phyloP scores from a whole-genome alignment of 1,284 basidiomycete genomes.

The Rhodofomes roseus region DNA sequence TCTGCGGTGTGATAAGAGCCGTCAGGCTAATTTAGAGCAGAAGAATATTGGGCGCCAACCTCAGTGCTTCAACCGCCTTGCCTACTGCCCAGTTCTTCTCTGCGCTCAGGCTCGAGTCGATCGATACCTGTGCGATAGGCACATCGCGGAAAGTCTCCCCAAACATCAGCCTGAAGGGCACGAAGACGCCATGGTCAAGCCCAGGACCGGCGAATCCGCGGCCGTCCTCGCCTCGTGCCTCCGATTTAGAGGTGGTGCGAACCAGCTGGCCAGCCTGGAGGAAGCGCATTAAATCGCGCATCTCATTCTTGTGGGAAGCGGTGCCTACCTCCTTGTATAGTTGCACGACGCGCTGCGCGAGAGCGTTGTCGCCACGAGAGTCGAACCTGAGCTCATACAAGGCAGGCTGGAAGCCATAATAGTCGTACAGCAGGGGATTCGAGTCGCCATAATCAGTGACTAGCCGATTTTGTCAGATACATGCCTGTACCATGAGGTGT shows the following conservation, averaged over 20 bases:
- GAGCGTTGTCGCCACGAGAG: slow-evolving; percentile 53
- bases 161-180: slow-evolving; percentile 78
- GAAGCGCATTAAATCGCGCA: background rate
- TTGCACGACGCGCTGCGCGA: slow-evolving; percentile 57
- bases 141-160: slow-evolving; percentile 54
- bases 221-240: slow-evolving; percentile 65
- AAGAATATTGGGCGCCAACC: slow-evolving; percentile 32
- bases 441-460: slow-evolving; percentile 58
- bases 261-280: slow-evolving; percentile 53
- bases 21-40: background rate
- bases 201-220: slow-evolving; percentile 60
- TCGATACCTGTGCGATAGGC: slow-evolving; percentile 69
- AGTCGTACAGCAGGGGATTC: slow-evolving; percentile 73
- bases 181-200: slow-evolving; percentile 70
- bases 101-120: slow-evolving; percentile 58
- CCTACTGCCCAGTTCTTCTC: slow-evolving; percentile 65
- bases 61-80: slow-evolving; percentile 53
- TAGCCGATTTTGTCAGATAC: background rate
- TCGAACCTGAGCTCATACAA: slow-evolving; percentile 66
- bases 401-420: slow-evolving; percentile 58
- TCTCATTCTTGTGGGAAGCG: background rate
- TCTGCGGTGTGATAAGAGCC: slow-evolving; percentile 26
- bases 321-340: slow-evolving; percentile 49
- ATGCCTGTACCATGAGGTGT: background rate
- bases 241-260: slow-evolving; percentile 44